Evolutionary conservation across 371 early-diverging fungal genomes (phyloP).

Genomic region (Apophysomyces trapeziformis): DNA sequence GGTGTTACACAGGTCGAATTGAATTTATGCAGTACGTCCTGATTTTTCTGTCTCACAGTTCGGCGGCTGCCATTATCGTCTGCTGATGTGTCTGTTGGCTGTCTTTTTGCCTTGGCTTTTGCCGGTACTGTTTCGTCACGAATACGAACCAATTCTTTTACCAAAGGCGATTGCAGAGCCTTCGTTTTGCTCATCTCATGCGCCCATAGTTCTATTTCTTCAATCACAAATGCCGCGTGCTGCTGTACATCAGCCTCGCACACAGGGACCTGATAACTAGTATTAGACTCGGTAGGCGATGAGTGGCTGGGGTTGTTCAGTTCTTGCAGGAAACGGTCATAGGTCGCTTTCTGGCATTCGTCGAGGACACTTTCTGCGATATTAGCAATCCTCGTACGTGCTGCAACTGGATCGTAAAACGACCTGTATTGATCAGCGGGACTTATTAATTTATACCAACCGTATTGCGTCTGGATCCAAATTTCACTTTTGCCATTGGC

Average conservation of each 20-base stretch:
- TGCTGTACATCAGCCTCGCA: conserved; percentile 31
- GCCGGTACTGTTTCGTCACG: background rate
- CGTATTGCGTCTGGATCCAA: conserved; percentile 54
- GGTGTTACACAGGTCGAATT: conserved; percentile 56
- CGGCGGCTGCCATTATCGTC: conserved; percentile 9
- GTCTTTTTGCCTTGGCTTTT: background rate
- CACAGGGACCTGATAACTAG: conserved; percentile 15
- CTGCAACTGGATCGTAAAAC: conserved; percentile 37
- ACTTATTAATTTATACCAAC: conserved; percentile 51
- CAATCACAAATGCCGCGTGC: conserved; percentile 29
- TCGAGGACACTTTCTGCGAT: conserved; percentile 32
- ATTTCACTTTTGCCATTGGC: conserved; percentile 43
- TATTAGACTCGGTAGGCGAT: background rate
- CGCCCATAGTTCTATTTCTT: conserved; percentile 31
- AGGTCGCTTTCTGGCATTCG: conserved; percentile 19
- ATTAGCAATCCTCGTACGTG: conserved; percentile 44
- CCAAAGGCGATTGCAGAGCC: conserved; percentile 26
- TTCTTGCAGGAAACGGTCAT: conserved; percentile 27
- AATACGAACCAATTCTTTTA: conserved; percentile 21
- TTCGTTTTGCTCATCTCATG: conserved; percentile 24
- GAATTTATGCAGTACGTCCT: conserved; percentile 14
- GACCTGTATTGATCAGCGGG: conserved; percentile 36
- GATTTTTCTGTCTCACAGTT: conserved; percentile 17
- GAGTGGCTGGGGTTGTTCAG: conserved; percentile 21
- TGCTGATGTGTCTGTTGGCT: background rate